phyloP scores from a whole-genome alignment of 2,329 filamentous ascomycete genomes.

The Dactylonectria macrodidyma region DNA sequence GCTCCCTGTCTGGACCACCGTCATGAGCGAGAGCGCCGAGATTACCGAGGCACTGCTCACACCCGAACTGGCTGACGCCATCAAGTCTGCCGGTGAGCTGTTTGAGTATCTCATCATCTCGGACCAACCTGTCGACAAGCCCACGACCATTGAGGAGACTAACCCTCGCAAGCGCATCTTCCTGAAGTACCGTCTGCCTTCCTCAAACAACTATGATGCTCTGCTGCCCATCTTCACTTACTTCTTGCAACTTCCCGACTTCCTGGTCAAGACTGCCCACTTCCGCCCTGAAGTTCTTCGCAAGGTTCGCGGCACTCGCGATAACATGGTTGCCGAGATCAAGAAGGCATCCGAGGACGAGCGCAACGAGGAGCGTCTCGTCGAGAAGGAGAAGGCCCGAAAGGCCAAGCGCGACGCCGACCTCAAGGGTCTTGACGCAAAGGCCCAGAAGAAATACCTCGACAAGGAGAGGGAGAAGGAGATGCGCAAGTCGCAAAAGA shows the following conservation, averaged over 20 bases:
- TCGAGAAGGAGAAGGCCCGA: conserved; percentile 81
- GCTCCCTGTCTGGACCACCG: conserved; percentile 89
- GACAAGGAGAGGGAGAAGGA: conserved; percentile 87
- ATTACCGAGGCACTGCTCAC: conserved; percentile 91
- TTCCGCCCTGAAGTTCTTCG: conserved; percentile 93
- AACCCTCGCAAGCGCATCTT: conserved; percentile 88
- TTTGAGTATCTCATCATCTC: conserved; percentile 91
- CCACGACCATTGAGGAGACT: conserved; percentile 87
- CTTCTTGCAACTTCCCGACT: conserved; percentile 89
- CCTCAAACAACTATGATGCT: conserved; percentile 72
- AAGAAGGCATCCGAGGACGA: conserved; percentile 84
- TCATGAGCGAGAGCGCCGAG: conserved; percentile 98
- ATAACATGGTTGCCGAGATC: conserved; percentile 84
- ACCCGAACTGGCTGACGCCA: conserved; percentile 85
- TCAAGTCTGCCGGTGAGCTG: conserved; percentile 81
- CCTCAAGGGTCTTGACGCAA: conserved; percentile 82
- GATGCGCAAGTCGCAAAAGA: conserved; percentile 69
- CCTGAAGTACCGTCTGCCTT: conserved; percentile 80
- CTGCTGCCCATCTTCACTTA: conserved; percentile 84
- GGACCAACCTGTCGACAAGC: conserved; percentile 91
- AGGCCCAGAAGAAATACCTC: conserved; percentile 88
- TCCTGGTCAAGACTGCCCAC: conserved; percentile 81
- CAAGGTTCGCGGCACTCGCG: conserved; percentile 85
- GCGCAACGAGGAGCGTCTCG: conserved; percentile 83
- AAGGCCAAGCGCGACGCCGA: conserved; percentile 93